Percentiles rank a stretch among this genome's conserved stretches.
phyloP scores from a whole-genome alignment of 2,329 filamentous ascomycete species.

The Juglanconis sp. region DNA sequence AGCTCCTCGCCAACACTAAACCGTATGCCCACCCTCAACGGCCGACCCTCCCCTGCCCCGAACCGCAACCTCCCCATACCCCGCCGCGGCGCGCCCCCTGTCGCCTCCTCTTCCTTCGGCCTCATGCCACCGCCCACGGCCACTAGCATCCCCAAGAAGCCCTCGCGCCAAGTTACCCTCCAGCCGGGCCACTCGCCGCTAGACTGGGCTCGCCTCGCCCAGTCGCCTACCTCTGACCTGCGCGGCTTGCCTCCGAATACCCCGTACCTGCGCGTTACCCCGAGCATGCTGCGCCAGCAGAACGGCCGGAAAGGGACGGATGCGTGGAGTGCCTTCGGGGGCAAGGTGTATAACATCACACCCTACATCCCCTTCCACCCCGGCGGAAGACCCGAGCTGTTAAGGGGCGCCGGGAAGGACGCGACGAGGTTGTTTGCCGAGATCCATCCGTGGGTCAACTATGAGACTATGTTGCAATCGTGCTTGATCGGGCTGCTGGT shows the following conservation, averaged over 20 bases:
- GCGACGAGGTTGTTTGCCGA: constrained; percentile 63
- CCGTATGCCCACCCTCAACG: constrained; percentile 1
- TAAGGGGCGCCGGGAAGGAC: constrained; percentile 60
- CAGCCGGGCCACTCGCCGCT: constrained; percentile 91
- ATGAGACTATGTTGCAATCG: constrained; percentile 63
- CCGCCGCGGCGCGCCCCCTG: constrained; percentile 31
- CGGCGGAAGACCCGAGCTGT: constrained; percentile 73
- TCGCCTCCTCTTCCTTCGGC: constrained; percentile 31
- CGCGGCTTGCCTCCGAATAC: constrained; percentile 55
- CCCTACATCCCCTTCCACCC: constrained; percentile 91
- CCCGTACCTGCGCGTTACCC: constrained; percentile 71
- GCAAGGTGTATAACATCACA: constrained; percentile 90
- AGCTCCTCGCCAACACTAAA: constrained; percentile 14
- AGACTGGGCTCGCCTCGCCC: constrained; percentile 83
- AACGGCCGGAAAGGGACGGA: constrained; percentile 82
- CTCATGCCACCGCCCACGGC: constrained; percentile 57
- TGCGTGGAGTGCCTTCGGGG: constrained; percentile 86
- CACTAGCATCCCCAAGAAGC: constrained; percentile 36
- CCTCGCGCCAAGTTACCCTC: constrained; percentile 68
- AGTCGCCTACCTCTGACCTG: constrained; percentile 58
- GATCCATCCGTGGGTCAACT: constrained; percentile 70
- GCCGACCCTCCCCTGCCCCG: constrained; percentile 22
- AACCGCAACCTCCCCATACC: constrained; percentile 35
- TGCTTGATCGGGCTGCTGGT: constrained; percentile 64
- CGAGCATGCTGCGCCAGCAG: constrained; percentile 71